Percentiles rank a stretch among this genome's conserved stretches.
Evolutionary conservation across 129 eudicot genomes (phyloP).

Genomic region (Kitagawia praeruptora): DNA sequence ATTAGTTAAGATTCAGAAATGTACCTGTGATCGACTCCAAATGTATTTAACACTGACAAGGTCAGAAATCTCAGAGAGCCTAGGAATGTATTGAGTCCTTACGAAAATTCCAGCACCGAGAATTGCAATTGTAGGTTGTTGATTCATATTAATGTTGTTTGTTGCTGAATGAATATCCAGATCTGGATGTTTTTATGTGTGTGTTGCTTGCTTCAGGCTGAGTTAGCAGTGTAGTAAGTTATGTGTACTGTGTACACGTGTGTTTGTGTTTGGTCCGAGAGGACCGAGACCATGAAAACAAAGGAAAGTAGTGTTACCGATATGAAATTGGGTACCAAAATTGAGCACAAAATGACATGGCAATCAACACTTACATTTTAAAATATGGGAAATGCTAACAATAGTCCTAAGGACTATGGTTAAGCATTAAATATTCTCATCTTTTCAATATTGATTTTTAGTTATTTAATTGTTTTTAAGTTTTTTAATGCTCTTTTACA

Average conservation of each 20-base stretch:
- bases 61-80: constrained; percentile 78
- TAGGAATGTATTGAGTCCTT: constrained; percentile 71
- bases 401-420: too few species aligned
- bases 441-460: too few species aligned
- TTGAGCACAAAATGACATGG: too few species aligned
- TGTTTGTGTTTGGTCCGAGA: too few species aligned
- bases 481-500: too few species aligned
- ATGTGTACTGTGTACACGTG: neutral
- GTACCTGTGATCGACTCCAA: constrained; percentile 91
- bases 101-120: constrained; percentile 95
- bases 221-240: neutral
- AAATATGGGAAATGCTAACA: too few species aligned
- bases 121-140: constrained; percentile 62
- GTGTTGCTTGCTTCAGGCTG: neutral
- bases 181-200: neutral
- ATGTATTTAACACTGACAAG: constrained; percentile 50
- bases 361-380: too few species aligned
- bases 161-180: neutral
- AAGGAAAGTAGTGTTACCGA: too few species aligned
- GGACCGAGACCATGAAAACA: too few species aligned
- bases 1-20: neutral
- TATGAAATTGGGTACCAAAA: too few species aligned
- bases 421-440: too few species aligned
- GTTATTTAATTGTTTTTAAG: too few species aligned
- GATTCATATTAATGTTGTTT: constrained; percentile 17